Conservation (phyloP, 176 grass and related monocot genomes). For the Miscanthus lutarioriparius region DNA sequence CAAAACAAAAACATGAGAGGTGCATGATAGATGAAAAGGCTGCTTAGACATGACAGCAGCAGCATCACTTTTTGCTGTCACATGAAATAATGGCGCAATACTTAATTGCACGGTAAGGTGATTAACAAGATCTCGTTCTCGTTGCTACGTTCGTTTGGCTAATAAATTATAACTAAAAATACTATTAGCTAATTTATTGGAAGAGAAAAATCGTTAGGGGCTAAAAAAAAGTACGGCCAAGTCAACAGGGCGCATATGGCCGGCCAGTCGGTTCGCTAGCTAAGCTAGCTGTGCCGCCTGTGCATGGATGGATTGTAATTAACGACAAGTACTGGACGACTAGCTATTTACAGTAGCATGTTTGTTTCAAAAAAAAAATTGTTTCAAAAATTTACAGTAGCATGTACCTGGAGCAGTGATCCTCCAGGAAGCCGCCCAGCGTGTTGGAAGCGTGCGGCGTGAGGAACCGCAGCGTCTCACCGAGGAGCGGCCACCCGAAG, state of each 20-base stretch:
- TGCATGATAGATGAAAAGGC: conserved; percentile 29
- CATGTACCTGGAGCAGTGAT: conserved; percentile 82
- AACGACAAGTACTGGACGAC: no score
- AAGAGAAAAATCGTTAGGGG: no score
- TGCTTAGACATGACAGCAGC: conserved; percentile 44
- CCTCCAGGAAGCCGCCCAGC: conserved; percentile 68
- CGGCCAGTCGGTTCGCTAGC: no score
- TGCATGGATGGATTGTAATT: neutral
- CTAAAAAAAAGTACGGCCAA: no score
- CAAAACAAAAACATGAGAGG: neutral
- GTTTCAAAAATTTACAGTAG: no score
- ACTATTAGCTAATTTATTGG: no score
- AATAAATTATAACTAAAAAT: no score
- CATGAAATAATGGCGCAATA: conserved; percentile 54
- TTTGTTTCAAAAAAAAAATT: no score
- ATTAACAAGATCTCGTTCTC: no score
- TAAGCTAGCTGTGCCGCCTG: no score
- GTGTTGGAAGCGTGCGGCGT: conserved; percentile 70
- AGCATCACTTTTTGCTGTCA: conserved; percentile 42
- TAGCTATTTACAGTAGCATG: neutral
- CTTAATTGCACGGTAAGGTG: conserved; percentile 22
- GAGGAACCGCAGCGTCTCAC: conserved; percentile 78
- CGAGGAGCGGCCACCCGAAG: conserved; percentile 85
- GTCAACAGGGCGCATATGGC: no score
- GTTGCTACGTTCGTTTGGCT: no score